Conservation (phyloP, 192 early-diverging fungal genomes). For the Allomyces javanicus region DNA sequence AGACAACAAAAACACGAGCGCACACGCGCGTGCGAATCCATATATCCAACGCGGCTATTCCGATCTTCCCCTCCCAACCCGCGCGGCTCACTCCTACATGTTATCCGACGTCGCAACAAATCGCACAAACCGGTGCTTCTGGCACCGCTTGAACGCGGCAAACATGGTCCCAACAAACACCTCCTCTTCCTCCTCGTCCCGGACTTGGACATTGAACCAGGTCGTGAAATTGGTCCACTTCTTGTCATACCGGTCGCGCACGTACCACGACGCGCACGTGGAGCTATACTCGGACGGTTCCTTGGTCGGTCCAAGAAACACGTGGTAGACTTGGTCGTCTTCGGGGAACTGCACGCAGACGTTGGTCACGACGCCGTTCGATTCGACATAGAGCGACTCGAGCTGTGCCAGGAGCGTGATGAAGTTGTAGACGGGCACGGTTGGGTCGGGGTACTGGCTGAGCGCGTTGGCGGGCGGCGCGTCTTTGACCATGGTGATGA, state of each 20-base stretch:
- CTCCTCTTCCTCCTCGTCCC: not conserved
- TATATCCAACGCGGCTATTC: too few relatives aligned
- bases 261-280: not conserved
- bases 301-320: not conserved
- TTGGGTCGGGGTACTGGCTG: not conserved
- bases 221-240: not conserved
- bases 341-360: not conserved
- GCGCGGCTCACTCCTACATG: too few relatives aligned
- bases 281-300: not conserved
- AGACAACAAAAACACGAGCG: too few relatives aligned
- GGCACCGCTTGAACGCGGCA: not conserved
- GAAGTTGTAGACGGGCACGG: not conserved
- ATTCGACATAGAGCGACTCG: not conserved
- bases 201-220: not conserved
- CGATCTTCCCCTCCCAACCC: too few relatives aligned
- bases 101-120: too few relatives aligned
- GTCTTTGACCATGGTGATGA: not conserved
- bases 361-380: not conserved
- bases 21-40: too few relatives aligned
- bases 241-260: not conserved
- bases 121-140: not conserved
- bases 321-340: not conserved
- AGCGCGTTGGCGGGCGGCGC: not conserved
- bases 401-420: not conserved
- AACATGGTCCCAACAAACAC: not conserved